Base-by-base conservation (phyloP, 2,329 filamentous ascomycete genomes). In the Escovopsis weberi region DNA sequence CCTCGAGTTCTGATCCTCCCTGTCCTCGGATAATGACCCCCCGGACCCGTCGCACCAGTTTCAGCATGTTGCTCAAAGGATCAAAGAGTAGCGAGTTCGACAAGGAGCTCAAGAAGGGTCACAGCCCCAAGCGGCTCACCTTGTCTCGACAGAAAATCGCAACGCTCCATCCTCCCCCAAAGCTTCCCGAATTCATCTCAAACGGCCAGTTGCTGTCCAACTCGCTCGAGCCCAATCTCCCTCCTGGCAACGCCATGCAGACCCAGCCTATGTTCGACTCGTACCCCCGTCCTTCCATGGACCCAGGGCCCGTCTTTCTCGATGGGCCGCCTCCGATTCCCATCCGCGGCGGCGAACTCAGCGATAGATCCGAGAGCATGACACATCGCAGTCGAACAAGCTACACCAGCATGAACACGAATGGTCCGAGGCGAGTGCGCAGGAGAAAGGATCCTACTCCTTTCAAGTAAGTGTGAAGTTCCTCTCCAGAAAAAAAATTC, bases 381-480 rank as follows among this genome's bases (percentile, higher is more conserved):
- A 88, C 89, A 53, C 82, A 96, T 63, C 86, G 91, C 53, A 87
- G 89, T 47, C 83, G 91, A 51, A 94, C 94, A 66, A 95, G 88
- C 67, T 96, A 95, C 65, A 87, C 89, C 44, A 94, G 85, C 66
- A 93, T 89, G 51, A 94, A 85, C 69, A 78, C 94, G 66, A 94
- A 94, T 68, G 94, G 83, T 61, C 89, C 91, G 49, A 80, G 91
- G 51, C 80, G 88, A 58, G 81, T 96, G 51, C 80, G 91, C 54
- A 82, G 89, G 68, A 81, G 91, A 67, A 96, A 94, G 70, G 91
- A 98, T 58, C 91, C 91, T 8, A 95, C 89, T 10, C 87, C 91
- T 1, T 94, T 96, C 75, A 98, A 98, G 89, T 96, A 70, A 75
- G 87, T 75, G 26, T 23, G 23, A 23, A 23, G 23, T 23, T 23